Conservation (phyloP, 2,329 filamentous ascomycete species). For the Nannizziopsis barbatae region DNA sequence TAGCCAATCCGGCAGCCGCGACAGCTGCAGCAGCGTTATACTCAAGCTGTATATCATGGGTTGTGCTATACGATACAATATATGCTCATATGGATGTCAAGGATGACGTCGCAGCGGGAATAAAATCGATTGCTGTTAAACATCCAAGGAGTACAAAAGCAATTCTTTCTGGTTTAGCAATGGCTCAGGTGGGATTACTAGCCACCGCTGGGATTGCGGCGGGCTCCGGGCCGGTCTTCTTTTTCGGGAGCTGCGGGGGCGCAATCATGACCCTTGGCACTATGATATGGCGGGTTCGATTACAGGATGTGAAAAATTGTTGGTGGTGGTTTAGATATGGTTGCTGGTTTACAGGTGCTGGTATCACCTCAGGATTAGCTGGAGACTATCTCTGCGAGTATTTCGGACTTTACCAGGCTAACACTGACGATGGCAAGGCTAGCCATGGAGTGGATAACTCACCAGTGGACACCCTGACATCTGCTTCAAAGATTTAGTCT, state of each 20-base stretch:
- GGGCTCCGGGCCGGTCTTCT: constrained; percentile 49
- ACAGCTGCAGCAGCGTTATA: constrained; percentile 35
- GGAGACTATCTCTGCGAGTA: constrained; percentile 41
- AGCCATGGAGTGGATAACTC: background rate
- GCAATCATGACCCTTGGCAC: constrained; percentile 44
- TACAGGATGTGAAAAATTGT: constrained; percentile 48
- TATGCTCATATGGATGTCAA: constrained; percentile 44
- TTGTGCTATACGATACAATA: constrained; percentile 42
- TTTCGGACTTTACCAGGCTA: background rate
- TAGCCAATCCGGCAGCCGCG: constrained; percentile 29
- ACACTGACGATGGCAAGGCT: background rate
- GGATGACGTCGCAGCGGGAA: constrained; percentile 40
- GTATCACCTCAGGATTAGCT: constrained; percentile 44
- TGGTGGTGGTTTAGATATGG: constrained; percentile 57
- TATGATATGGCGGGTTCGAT: constrained; percentile 49
- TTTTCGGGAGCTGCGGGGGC: constrained; percentile 47
- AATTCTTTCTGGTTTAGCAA: constrained; percentile 33
- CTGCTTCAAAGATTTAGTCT: too few relatives aligned
- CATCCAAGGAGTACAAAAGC: constrained; percentile 39
- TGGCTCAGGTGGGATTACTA: constrained; percentile 34
- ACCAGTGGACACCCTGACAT: background rate
- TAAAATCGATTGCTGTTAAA: constrained; percentile 42
- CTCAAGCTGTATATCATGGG: constrained; percentile 40
- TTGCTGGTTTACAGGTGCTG: constrained; percentile 51
- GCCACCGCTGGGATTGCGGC: constrained; percentile 36